Percentiles rank a stretch among this genome's conserved stretches.
phyloP scores from a whole-genome alignment of 495 filamentous ascomycete genomes.

The Hypoxylon lenormandii region DNA sequence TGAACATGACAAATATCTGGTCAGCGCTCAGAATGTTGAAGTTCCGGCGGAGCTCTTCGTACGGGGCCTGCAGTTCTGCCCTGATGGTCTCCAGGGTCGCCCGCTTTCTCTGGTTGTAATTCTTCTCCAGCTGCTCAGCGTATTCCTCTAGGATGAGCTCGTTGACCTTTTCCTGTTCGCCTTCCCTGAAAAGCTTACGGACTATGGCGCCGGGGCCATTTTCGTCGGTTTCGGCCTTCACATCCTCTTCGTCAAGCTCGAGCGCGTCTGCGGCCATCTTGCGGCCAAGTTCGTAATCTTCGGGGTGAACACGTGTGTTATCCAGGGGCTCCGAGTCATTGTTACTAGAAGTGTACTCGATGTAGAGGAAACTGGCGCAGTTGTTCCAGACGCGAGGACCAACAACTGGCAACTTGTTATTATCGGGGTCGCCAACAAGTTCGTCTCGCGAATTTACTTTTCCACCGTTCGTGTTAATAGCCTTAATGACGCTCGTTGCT shows the following conservation, averaged over 20 bases:
- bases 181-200: conserved; percentile 88
- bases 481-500: conserved; percentile 85
- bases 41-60: conserved; percentile 88
- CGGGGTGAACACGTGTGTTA: conserved; percentile 94
- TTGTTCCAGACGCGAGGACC: conserved; percentile 94
- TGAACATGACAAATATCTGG: conserved; percentile 96
- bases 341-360: conserved; percentile 84
- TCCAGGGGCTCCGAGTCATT: conserved; percentile 88
- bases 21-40: conserved; percentile 77
- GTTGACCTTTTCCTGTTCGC: conserved; percentile 92
- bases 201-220: conserved; percentile 89
- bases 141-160: conserved; percentile 97
- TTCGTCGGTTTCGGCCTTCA: conserved; percentile 91
- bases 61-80: conserved; percentile 89
- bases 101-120: conserved; percentile 92
- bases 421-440: conserved; percentile 84
- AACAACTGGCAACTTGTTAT: conserved; percentile 79
- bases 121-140: conserved; percentile 91
- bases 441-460: conserved; percentile 82
- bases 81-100: conserved; percentile 96
- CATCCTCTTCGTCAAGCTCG: conserved; percentile 95
- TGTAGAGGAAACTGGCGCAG: conserved; percentile 91
- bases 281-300: conserved; percentile 95
- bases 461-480: conserved; percentile 88
- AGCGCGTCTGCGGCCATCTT: conserved; percentile 99